Percentiles rank a stretch among this genome's conserved stretches.
These are phyloP conservation scores for Plasmodium malariae DNA, from an alignment of 169 alveolate genomes.

Conservation along the genomic window DNA sequence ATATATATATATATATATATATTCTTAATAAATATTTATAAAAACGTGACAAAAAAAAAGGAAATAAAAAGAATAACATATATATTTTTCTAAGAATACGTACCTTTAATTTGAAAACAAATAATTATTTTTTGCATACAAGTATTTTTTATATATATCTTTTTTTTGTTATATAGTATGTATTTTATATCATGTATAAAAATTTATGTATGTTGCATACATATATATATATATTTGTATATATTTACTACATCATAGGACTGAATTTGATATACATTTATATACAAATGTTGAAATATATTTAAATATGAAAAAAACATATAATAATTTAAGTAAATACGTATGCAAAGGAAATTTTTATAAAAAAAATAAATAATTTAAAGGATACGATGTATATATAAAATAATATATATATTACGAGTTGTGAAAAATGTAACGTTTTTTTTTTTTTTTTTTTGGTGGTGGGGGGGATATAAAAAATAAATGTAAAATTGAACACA, in stretches of 20 bases:
- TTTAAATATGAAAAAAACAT: slow-evolving; percentile 13
- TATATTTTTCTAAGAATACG: neutral
- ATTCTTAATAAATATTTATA: too few relatives aligned
- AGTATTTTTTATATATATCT: neutral
- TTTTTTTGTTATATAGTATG: too few relatives aligned
- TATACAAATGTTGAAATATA: slow-evolving; percentile 20
- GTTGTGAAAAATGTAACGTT: neutral
- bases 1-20: too few relatives aligned
- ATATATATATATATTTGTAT: too few relatives aligned
- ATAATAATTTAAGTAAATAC: neutral
- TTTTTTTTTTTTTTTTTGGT: too few relatives aligned
- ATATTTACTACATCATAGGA: slow-evolving; percentile 3
- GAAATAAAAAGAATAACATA: neutral
- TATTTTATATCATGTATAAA: neutral
- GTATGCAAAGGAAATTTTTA: neutral
- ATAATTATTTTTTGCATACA: neutral
- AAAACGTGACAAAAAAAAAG: too few relatives aligned
- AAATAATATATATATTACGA: too few relatives aligned
- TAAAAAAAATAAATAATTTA: too few relatives aligned
- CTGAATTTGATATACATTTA: neutral
- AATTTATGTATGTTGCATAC: slow-evolving; percentile 8
- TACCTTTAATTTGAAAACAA: neutral
- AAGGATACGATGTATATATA: neutral
- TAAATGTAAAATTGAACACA: neutral
- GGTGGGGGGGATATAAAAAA: neutral